Conservation (phyloP, 1,284 basidiomycete genomes). For the Dichomitus squalens region DNA sequence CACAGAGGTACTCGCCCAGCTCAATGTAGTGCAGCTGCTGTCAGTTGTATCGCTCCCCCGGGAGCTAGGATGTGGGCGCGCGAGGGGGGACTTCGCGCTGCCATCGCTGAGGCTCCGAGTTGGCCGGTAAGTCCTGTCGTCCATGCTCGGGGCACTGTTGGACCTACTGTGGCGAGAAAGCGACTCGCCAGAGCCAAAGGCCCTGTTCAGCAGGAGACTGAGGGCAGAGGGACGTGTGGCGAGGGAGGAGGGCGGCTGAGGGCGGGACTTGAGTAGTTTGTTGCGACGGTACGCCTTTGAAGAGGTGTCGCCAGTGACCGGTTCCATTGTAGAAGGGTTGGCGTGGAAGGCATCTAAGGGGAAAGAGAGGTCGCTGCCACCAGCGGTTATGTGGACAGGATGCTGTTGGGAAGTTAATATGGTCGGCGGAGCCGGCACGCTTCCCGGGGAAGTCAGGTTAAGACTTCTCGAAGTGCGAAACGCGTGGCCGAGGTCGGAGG, state of each 20-base stretch:
- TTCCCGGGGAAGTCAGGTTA: constrained; percentile 18
- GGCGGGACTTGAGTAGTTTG: constrained; percentile 20
- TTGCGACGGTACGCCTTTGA: constrained; percentile 16
- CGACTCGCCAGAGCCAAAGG: constrained; percentile 16
- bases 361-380: constrained; percentile 11
- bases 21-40: constrained; percentile 18
- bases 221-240: constrained; percentile 11
- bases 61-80: constrained; percentile 13
- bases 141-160: constrained; percentile 15
- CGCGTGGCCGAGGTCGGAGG: constrained; percentile 24
- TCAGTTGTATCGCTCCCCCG: constrained; percentile 18
- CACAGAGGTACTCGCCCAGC: constrained; percentile 15
- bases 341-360: constrained; percentile 12
- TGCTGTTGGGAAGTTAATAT: constrained; percentile 18
- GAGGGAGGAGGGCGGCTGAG: constrained; percentile 7
- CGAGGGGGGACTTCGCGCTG: neutral
- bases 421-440: constrained; percentile 18
- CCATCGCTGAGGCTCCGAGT: constrained; percentile 25
- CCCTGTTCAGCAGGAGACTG: constrained; percentile 13
- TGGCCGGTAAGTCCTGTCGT: constrained; percentile 18
- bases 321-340: constrained; percentile 17
- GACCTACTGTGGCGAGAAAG: constrained; percentile 7
- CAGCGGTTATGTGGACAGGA: constrained; percentile 2
- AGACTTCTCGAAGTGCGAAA: constrained; percentile 15
- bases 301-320: constrained; percentile 15